A percentile compares a stretch with the other conserved stretches of the same genome.
Conservation (phyloP, 2,329 filamentous ascomycete species). For the Talaromyces albobiverticillius region DNA sequence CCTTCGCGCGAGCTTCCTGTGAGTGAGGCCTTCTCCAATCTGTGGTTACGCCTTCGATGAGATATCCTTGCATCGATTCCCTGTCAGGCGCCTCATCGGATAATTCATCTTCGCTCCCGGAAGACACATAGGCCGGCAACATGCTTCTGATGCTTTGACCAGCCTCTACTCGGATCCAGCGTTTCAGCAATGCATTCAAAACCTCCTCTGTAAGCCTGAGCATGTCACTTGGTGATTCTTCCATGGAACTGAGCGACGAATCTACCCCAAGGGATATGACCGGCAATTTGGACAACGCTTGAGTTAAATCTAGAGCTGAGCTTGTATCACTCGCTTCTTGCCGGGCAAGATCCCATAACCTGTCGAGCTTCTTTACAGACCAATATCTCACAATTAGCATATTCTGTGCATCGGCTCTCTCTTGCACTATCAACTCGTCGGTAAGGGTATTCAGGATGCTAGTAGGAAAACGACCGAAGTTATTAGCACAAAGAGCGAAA, state of each 20-base stretch:
- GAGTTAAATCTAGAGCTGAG: neutral
- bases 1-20: constrained; percentile 33
- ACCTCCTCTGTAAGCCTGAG: constrained; percentile 33
- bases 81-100: constrained; percentile 21
- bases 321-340: constrained; percentile 26
- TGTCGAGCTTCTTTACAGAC: constrained; percentile 36
- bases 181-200: constrained; percentile 30
- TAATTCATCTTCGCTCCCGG: constrained; percentile 22
- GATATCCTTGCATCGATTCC: constrained; percentile 25
- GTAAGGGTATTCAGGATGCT: constrained; percentile 16
- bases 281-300: constrained; percentile 21
- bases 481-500: neutral
- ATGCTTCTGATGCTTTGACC: constrained; percentile 11
- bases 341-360: constrained; percentile 34
- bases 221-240: constrained; percentile 38
- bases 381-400: constrained; percentile 44
- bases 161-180: constrained; percentile 22
- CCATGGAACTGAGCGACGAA: constrained; percentile 29
- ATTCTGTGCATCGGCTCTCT: constrained; percentile 42
- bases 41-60: constrained; percentile 33
- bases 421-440: constrained; percentile 35
- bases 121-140: constrained; percentile 19
- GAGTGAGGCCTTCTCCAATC: constrained; percentile 38
- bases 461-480: neutral
- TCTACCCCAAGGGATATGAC: constrained; percentile 33